phyloP scores from a whole-genome alignment of 305 asterid species.

The Fraxinus latifolia region DNA sequence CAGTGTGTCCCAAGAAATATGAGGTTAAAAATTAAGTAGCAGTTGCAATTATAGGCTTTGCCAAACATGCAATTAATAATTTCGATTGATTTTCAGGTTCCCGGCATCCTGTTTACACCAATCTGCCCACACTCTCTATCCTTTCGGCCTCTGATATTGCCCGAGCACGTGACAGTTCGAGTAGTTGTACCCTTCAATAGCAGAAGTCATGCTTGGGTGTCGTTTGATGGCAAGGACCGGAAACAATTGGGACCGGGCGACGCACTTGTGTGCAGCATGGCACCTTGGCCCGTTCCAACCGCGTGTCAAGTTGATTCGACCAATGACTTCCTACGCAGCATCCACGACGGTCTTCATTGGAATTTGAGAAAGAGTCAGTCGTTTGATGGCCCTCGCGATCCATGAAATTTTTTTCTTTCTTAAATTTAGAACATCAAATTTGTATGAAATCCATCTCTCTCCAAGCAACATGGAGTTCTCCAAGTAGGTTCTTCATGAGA shows the following conservation, averaged over 20 bases:
- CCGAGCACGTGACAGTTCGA: slow-evolving; percentile 77
- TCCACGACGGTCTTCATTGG: slow-evolving; percentile 97
- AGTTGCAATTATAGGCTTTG: not conserved
- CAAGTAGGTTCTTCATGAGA: not conserved
- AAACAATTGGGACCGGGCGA: slow-evolving; percentile 82
- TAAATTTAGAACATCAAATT: not conserved
- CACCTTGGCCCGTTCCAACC: slow-evolving; percentile 98
- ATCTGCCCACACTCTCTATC: slow-evolving; percentile 96
- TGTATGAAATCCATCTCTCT: not conserved
- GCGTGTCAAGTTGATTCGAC: slow-evolving; percentile 86
- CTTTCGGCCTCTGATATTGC: slow-evolving; percentile 86
- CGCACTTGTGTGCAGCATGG: slow-evolving; percentile 95
- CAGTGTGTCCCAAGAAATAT: not conserved
- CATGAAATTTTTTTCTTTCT: slow-evolving; percentile 8
- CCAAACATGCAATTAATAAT: not conserved
- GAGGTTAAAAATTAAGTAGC: not conserved
- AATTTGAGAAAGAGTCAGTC: slow-evolving; percentile 86
- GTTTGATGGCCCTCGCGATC: slow-evolving; percentile 74
- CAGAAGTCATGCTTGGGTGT: slow-evolving; percentile 95
- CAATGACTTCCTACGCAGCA: slow-evolving; percentile 75
- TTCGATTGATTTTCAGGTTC: slow-evolving; percentile 50
- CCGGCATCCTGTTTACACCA: slow-evolving; percentile 89
- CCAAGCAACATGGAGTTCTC: not conserved
- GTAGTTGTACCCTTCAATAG: slow-evolving; percentile 87
- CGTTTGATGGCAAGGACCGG: slow-evolving; percentile 91